phyloP scores from a whole-genome alignment of 352 stramenopile species.

The Pythium dissimile region DNA sequence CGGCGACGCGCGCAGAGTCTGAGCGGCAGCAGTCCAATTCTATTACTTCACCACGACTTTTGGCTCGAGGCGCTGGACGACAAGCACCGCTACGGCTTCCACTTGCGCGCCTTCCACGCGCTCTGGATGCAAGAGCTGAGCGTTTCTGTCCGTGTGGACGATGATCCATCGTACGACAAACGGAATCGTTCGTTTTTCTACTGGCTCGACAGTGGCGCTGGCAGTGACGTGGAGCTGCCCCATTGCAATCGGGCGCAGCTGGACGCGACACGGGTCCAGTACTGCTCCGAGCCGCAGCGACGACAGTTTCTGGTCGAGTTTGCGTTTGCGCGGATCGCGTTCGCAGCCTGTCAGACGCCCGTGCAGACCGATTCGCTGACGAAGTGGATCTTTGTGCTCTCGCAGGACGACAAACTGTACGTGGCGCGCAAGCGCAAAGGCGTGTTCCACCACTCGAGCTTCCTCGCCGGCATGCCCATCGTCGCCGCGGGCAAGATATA shows the following conservation, averaged over 20 bases:
- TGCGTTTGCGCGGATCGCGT: constrained; percentile 23
- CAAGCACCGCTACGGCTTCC: constrained; percentile 72
- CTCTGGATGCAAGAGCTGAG: constrained; percentile 58
- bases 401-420: constrained; percentile 34
- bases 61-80: constrained; percentile 70
- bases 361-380: constrained; percentile 57
- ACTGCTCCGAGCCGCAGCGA: constrained; percentile 41
- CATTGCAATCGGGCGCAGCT: constrained; percentile 50
- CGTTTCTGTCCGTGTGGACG: no score
- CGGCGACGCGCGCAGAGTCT: not conserved
- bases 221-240: constrained; percentile 39
- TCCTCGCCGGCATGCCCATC: constrained; percentile 59
- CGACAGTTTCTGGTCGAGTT: constrained; percentile 48
- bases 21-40: constrained; percentile 6
- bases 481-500: constrained; percentile 64
- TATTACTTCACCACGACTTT: constrained; percentile 64
- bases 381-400: constrained; percentile 82
- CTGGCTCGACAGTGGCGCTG: constrained; percentile 63
- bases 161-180: not conserved
- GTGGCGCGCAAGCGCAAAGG: constrained; percentile 72
- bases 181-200: constrained; percentile 55
- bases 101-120: constrained; percentile 64
- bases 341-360: constrained; percentile 26
- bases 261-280: constrained; percentile 43
- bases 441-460: constrained; percentile 77